Evolutionary conservation across 2,329 filamentous ascomycete genomes (phyloP).

Genomic region (Aspergillus sp.): DNA sequence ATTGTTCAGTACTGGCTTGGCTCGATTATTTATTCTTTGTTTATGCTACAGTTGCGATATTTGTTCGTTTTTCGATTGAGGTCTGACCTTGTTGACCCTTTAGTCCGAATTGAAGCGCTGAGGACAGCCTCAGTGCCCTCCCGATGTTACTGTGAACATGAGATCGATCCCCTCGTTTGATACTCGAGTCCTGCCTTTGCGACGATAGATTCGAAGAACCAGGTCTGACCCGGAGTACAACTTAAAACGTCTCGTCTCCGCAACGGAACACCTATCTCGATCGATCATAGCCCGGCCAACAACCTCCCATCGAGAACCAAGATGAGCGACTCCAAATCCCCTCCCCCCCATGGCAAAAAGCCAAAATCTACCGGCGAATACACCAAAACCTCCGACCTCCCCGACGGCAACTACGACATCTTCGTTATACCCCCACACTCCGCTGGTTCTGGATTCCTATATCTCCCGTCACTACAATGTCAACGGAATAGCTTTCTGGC

Average conservation of each 20-base stretch:
- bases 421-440: slow-evolving; percentile 94
- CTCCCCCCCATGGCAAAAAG: slow-evolving; percentile 72
- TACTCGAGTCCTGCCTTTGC: background rate
- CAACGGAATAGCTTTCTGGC: slow-evolving; percentile 88
- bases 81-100: background rate
- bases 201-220: background rate
- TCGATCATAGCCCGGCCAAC: background rate
- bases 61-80: background rate
- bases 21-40: background rate
- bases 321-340: slow-evolving; percentile 56
- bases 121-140: slow-evolving; percentile 10
- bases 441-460: slow-evolving; percentile 80
- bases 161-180: background rate
- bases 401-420: slow-evolving; percentile 90
- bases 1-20: background rate
- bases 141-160: slow-evolving; percentile 14
- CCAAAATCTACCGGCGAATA: slow-evolving; percentile 55
- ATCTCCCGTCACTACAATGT: slow-evolving; percentile 81
- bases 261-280: background rate
- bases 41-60: background rate
- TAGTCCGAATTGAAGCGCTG: slow-evolving; percentile 7
- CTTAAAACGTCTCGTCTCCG: background rate
- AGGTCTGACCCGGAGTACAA: no score
- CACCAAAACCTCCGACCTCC: slow-evolving; percentile 53
- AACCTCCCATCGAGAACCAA: background rate